Conservation (phyloP, 1,284 basidiomycete species). For the Boletellus deceptivus region DNA sequence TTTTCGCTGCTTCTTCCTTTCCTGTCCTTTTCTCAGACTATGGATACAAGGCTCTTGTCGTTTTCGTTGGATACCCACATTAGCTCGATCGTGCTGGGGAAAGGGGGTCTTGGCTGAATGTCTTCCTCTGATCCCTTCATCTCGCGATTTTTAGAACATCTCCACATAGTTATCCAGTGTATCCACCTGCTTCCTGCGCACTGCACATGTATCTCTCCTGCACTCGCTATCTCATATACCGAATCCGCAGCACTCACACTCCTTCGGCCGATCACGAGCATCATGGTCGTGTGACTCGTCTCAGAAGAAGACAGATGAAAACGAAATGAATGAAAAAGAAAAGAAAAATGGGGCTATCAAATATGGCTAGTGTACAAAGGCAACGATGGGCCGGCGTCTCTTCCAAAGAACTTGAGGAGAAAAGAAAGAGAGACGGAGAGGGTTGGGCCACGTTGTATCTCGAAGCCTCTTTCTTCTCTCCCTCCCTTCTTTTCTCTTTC, state of each 20-base stretch:
- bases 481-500: no score
- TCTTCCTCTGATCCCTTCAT: background rate
- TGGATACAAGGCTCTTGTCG: background rate
- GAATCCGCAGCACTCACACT: no score
- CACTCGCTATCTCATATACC: constrained; percentile 17
- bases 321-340: background rate
- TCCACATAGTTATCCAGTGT: constrained; percentile 16
- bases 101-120: constrained; percentile 1
- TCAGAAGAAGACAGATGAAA: background rate
- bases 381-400: background rate
- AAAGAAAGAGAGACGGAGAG: no score
- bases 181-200: constrained; percentile 15
- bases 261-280: no score
- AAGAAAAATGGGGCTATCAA: background rate
- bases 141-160: background rate
- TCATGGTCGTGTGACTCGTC: constrained; percentile 5
- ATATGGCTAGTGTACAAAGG: constrained; percentile 11
- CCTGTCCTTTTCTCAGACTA: background rate
- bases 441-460: no score
- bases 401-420: background rate
- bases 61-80: constrained; percentile 13
- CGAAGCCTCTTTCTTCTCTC: background rate
- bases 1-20: background rate
- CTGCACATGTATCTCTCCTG: constrained; percentile 22
- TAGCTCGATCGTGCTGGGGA: background rate